A percentile compares a stretch with the other conserved stretches of the same genome.
Conservation (phyloP, 1,284 basidiomycete species). For the Stygiomarasmius scandens region DNA sequence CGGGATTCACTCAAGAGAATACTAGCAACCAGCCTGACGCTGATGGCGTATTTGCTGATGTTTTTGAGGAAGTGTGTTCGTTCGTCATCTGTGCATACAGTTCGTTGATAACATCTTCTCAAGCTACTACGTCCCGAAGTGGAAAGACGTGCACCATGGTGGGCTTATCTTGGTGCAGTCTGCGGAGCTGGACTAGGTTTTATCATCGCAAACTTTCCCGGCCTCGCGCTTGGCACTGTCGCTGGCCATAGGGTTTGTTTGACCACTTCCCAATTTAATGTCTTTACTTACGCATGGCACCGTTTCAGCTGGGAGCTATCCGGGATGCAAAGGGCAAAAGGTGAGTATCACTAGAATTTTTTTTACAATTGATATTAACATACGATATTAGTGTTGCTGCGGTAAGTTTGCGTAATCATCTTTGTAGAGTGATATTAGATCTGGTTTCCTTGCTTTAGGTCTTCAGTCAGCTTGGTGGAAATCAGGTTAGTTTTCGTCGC, state of each 20-base stretch:
- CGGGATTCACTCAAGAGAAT: constrained; percentile 28
- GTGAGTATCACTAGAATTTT: not conserved
- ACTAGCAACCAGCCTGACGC: constrained; percentile 67
- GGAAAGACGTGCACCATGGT: constrained; percentile 67
- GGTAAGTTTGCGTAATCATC: constrained; percentile 42
- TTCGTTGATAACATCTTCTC: constrained; percentile 7
- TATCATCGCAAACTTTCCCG: constrained; percentile 88
- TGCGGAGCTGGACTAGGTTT: constrained; percentile 67
- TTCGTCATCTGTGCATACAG: not conserved
- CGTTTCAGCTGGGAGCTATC: constrained; percentile 69
- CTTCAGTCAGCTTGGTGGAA: constrained; percentile 76
- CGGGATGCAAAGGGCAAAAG: constrained; percentile 91
- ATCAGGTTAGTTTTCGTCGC: constrained; percentile 51
- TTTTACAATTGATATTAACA: not conserved
- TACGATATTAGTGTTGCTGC: constrained; percentile 63
- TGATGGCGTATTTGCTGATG: constrained; percentile 83
- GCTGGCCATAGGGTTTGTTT: constrained; percentile 68
- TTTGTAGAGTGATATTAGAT: too few species aligned
- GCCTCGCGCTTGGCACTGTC: constrained; percentile 75
- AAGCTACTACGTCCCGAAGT: constrained; percentile 81
- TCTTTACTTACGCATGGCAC: not conserved
- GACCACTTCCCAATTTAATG: not conserved
- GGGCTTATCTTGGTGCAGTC: constrained; percentile 78
- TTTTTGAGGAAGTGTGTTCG: constrained; percentile 80
- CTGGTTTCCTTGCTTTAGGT: too few species aligned